Conservation (phyloP, 768 basidiomycete genomes). For the Boletus coccyginus region DNA sequence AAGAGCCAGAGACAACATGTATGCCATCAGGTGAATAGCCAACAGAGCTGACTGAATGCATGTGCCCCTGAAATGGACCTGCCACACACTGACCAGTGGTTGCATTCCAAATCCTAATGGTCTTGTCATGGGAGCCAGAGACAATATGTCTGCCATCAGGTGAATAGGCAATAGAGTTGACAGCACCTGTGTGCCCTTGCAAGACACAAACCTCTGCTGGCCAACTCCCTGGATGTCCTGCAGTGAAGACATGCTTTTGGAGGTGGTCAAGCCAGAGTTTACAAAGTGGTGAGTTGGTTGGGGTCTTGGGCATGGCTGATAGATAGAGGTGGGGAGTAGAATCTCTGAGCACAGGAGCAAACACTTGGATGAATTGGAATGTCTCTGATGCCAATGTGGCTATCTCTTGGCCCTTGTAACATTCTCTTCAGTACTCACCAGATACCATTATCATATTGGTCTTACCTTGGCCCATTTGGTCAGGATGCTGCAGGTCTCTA, state of each 20-base stretch:
- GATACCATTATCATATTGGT: accelerated
- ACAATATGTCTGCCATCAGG: no score
- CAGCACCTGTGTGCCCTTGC: no score
- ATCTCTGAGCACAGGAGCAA: background rate
- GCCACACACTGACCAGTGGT: no score
- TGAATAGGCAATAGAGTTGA: no score
- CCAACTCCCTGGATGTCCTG: background rate
- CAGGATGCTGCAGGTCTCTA: background rate
- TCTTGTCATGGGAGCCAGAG: no score
- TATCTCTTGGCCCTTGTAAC: background rate
- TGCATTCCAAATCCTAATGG: no score
- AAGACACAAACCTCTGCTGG: background rate
- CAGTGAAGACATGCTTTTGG: background rate
- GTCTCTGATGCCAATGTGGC: background rate
- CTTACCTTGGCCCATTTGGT: conserved; percentile 6
- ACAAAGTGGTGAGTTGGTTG: background rate
- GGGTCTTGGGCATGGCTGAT: conserved; percentile 4
- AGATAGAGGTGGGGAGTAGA: background rate
- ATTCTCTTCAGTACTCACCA: no score
- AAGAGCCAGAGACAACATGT: no score
- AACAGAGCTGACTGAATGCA: no score
- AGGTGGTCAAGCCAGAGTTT: background rate
- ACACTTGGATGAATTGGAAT: background rate
- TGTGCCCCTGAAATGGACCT: no score
- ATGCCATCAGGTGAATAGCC: no score